Percentiles rank a stretch among this genome's conserved stretches.
Conservation (phyloP, 768 basidiomycete genomes). For the Tephrocybe sp. region DNA sequence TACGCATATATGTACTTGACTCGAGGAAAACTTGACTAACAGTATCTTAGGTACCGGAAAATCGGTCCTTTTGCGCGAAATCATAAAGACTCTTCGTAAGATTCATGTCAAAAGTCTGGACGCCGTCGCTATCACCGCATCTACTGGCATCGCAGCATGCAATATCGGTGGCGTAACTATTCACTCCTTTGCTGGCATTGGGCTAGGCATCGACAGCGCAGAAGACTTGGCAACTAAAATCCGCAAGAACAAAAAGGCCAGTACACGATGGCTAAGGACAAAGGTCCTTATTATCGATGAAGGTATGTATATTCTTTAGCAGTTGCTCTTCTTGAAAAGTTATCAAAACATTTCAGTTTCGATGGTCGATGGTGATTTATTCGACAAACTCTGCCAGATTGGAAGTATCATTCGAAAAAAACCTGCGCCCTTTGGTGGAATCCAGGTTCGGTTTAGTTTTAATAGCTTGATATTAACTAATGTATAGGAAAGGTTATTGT, state of each 20-base stretch:
- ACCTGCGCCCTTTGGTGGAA: conserved; percentile 84
- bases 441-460: conserved; percentile 56
- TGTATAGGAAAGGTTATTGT: conserved; percentile 74
- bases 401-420: conserved; percentile 63
- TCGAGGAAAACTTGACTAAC: background rate
- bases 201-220: conserved; percentile 68
- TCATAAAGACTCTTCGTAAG: conserved; percentile 71
- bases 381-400: conserved; percentile 84
- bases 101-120: conserved; percentile 53
- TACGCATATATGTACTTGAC: conserved; percentile 29
- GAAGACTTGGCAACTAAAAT: conserved; percentile 65
- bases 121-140: conserved; percentile 90
- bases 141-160: conserved; percentile 90
- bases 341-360: conserved; percentile 61
- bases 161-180: conserved; percentile 96
- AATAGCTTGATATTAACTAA: background rate
- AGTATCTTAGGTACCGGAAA: conserved; percentile 82
- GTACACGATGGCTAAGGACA: conserved; percentile 76
- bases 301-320: conserved; percentile 44
- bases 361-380: conserved; percentile 92
- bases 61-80: conserved; percentile 90
- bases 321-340: background rate
- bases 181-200: conserved; percentile 95
- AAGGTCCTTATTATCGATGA: conserved; percentile 84
- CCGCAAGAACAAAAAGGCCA: conserved; percentile 81